A percentile compares a stretch with the other conserved stretches of the same genome.
phyloP scores from a whole-genome alignment of 2,329 filamentous ascomycete species.

The Aureobasidium sp. region DNA sequence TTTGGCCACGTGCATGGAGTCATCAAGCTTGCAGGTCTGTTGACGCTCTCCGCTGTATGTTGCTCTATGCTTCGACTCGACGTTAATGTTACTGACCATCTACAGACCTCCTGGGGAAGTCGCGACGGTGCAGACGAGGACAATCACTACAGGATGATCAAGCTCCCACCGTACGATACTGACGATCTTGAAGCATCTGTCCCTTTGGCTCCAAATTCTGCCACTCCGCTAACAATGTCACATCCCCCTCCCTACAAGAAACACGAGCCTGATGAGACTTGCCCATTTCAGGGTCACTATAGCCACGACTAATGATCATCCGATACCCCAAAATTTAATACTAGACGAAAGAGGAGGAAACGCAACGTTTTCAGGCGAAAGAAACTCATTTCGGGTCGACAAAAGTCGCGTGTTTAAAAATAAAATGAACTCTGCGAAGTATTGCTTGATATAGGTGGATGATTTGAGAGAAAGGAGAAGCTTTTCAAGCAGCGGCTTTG shows the following conservation, averaged over 20 bases:
- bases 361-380: neutral
- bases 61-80: neutral
- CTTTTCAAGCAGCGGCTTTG: neutral
- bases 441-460: neutral
- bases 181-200: constrained; percentile 8
- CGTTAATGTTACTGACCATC: neutral
- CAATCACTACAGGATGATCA: constrained; percentile 62
- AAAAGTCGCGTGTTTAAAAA: neutral
- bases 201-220: constrained; percentile 14
- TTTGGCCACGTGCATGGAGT: constrained; percentile 91
- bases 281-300: constrained; percentile 1
- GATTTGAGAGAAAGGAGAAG: neutral
- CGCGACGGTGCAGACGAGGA: constrained; percentile 85
- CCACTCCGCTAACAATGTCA: neutral
- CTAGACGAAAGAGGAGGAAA: constrained; percentile 1
- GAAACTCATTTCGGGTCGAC: neutral
- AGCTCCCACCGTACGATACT: constrained; percentile 30
- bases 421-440: neutral
- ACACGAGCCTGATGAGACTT: constrained; percentile 9
- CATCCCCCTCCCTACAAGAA: constrained; percentile 17
- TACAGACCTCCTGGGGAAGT: constrained; percentile 89
- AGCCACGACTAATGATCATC: constrained; percentile 12
- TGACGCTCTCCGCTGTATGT: constrained; percentile 47
- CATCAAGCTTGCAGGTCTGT: constrained; percentile 83
- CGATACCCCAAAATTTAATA: neutral